Conservation (phyloP, 2,329 filamentous ascomycete genomes). For the Aspergillus ibericus region DNA sequence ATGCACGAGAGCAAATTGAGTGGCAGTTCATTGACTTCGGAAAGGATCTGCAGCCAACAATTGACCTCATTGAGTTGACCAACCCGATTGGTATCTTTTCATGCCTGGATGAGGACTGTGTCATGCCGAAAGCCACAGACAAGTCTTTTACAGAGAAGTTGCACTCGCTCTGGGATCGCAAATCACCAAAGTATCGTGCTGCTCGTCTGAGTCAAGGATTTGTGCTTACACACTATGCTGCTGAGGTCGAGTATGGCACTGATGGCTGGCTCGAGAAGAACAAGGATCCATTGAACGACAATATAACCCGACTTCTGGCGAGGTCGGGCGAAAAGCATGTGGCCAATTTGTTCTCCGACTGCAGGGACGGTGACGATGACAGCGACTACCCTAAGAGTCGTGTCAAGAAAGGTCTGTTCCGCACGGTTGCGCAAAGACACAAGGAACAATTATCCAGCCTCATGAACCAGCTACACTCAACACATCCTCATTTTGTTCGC, state of each 20-base stretch:
- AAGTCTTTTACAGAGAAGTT: constrained; percentile 96
- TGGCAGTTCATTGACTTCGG: constrained; percentile 99
- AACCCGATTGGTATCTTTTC: constrained; percentile 99
- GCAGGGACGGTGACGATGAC: constrained; percentile 77
- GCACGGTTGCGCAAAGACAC: constrained; percentile 92
- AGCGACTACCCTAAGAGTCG: constrained; percentile 67
- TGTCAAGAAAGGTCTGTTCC: constrained; percentile 96
- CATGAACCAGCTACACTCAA: constrained; percentile 91
- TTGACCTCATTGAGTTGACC: constrained; percentile 91
- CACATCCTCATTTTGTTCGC: constrained; percentile 95
- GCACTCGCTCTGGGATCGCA: constrained; percentile 95
- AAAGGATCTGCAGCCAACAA: constrained; percentile 93
- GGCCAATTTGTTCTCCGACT: constrained; percentile 82
- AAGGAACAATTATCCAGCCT: constrained; percentile 97
- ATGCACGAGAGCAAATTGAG: constrained; percentile 94
- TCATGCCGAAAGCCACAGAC: constrained; percentile 98
- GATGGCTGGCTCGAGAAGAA: constrained; percentile 98
- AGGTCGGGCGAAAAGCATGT: constrained; percentile 80
- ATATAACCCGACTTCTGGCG: constrained; percentile 84
- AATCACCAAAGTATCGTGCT: constrained; percentile 87
- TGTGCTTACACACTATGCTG: constrained; percentile 93
- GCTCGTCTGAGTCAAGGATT: constrained; percentile 89
- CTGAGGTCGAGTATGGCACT: constrained; percentile 95
- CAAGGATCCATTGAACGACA: constrained; percentile 97
- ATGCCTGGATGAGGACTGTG: constrained; percentile 93